Base-by-base conservation (phyloP, 495 filamentous ascomycete genomes). In the Aspergillus nidulans region DNA sequence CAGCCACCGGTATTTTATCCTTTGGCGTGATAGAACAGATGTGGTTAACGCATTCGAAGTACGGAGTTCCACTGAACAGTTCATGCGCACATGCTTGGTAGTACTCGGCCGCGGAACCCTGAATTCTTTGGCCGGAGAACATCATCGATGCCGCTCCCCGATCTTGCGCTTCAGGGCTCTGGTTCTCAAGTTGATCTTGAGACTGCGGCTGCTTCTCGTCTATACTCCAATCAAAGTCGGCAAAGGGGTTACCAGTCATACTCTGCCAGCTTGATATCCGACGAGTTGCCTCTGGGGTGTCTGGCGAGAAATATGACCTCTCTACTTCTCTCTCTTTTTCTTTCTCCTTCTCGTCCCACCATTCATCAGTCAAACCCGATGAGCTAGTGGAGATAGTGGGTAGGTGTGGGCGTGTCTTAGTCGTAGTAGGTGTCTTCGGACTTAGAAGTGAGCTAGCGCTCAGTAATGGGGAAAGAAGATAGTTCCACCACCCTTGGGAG, bases 401-500 rank as follows among this genome's bases (percentile, higher is more conserved):
- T 41, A 72, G 25, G 15, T 64, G 58, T 23, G 77, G 66, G 48
- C 69, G 32, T 23, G 68, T 61, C 25, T 64, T 64, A 4, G 63
- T 43, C 4, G 30, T 34, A 2, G 4, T 34, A 5, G 67, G 66
- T n/a, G 66, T 69, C 42, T 56, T 68, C 9, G 61, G 55, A 34
- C 65, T 63, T 8, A 61, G 57, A 1, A 65, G 36, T 6, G 74
- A 72, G 56, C 69, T 76, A 12, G 75, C 73, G 5, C 76, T 70
- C 38, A 83, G 62, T 52, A 95, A 86, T 0, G 91, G 91, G 1
- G 90, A 91, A 1, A 85, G 85, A 39, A 95, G 80, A 55, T 87
- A 80, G 56, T 89, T 91, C 91, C 91, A 96, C 91, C 91, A 96
- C 10, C 90, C 90, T 32, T 82, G 79, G 4, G 89, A 90, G 32